A percentile compares a stretch with the other conserved stretches of the same genome.
Evolutionary conservation across 2,329 filamentous ascomycete genomes (phyloP).

Genomic region (Phoma sp.): DNA sequence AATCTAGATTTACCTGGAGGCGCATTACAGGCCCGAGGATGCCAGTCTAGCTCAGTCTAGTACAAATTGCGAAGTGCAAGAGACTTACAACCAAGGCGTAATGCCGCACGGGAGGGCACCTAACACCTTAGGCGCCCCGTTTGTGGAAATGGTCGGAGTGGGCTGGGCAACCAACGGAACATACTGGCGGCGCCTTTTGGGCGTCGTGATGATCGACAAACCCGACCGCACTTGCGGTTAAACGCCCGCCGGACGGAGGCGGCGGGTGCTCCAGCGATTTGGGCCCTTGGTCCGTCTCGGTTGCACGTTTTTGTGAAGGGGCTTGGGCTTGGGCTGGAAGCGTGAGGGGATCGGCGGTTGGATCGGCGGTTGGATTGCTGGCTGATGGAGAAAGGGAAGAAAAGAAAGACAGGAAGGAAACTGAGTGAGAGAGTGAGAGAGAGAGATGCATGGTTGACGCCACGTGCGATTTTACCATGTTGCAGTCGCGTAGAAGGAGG

Average conservation of each 20-base stretch:
- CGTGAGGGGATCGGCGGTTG: not conserved
- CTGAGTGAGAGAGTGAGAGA: no score
- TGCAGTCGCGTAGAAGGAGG: slow-evolving; percentile 6
- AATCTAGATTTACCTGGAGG: not conserved
- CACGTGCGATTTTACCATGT: slow-evolving; percentile 5
- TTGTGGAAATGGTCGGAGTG: slow-evolving; percentile 1
- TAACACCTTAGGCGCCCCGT: slow-evolving; percentile 6
- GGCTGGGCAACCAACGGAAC: not conserved
- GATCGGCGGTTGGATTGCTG: not conserved
- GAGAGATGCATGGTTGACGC: no score
- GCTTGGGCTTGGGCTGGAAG: not conserved
- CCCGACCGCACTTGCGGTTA: slow-evolving; percentile 7
- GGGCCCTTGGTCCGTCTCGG: slow-evolving; percentile 8
- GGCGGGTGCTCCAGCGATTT: slow-evolving; percentile 15
- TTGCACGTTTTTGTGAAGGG: not conserved
- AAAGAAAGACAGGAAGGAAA: no score
- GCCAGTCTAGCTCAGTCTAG: not conserved
- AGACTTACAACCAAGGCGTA: not conserved
- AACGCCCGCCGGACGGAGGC: slow-evolving; percentile 6
- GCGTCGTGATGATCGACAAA: slow-evolving; percentile 8
- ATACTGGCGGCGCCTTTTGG: not conserved
- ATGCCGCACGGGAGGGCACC: not conserved
- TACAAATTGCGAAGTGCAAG: slow-evolving; percentile 1
- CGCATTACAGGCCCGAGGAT: no score
- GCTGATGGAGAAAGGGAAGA: no score